Conservation (phyloP, 176 grass and related monocot genomes). For the Carex scoparia region DNA sequence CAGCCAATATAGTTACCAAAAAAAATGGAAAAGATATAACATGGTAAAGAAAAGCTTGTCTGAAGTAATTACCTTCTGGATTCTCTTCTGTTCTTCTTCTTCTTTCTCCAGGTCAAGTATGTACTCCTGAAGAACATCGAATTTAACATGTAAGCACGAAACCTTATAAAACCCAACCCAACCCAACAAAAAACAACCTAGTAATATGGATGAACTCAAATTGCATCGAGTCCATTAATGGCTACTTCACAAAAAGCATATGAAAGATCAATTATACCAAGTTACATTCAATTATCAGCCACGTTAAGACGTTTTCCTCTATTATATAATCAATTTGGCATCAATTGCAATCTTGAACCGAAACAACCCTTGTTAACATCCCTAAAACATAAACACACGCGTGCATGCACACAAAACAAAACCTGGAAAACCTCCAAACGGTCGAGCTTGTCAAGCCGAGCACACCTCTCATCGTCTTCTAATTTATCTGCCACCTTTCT, state of each 20-base stretch:
- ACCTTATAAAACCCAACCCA: not conserved
- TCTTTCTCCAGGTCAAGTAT: conserved; percentile 71
- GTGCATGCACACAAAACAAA: conserved; percentile 29
- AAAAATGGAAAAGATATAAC: not conserved
- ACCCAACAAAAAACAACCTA: conserved; percentile 3
- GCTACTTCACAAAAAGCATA: conserved; percentile 6
- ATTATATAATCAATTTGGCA: not conserved
- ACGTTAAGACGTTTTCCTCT: not conserved
- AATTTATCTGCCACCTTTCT: conserved; percentile 90
- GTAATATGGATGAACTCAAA: not conserved
- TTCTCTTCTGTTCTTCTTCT: conserved; percentile 73
- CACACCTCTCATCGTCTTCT: conserved; percentile 82
- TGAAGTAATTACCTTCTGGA: conserved; percentile 58
- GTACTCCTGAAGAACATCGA: conserved; percentile 63
- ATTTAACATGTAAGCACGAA: conserved; percentile 1
- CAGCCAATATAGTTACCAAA: not conserved
- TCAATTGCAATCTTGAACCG: not conserved
- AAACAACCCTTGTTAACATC: not conserved
- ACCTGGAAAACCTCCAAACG: conserved; percentile 95
- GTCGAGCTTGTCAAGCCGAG: conserved; percentile 81
- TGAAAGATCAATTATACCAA: not conserved
- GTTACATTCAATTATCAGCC: not conserved
- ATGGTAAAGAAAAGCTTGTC: conserved; percentile 1
- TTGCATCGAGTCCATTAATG: not conserved
- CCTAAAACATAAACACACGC: not conserved